Conservation (phyloP, 139 green algal genomes). For the Nannochloris sp. region DNA sequence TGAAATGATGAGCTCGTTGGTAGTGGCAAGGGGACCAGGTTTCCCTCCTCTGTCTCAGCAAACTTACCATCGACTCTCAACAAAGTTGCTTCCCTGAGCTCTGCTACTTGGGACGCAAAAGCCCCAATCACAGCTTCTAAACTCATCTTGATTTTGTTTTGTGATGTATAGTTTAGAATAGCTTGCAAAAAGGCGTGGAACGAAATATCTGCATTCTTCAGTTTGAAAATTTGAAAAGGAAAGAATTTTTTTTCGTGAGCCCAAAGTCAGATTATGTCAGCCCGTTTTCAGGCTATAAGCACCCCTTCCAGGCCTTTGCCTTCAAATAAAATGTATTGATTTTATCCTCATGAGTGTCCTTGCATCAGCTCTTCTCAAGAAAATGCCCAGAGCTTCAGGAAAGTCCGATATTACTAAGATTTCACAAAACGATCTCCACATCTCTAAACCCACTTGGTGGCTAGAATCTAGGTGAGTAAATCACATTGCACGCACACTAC, state of each 20-base stretch:
- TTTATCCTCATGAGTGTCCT: not conserved
- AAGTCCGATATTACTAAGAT: not conserved
- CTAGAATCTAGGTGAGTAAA: slow-evolving; percentile 46
- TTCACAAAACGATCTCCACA: slow-evolving; percentile 26
- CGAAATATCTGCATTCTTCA: not conserved
- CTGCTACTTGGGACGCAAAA: slow-evolving; percentile 12
- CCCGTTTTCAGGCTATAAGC: not conserved
- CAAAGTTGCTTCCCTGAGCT: slow-evolving; percentile 24
- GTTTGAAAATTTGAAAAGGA: not conserved
- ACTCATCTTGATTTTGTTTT: not conserved
- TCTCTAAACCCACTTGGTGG: slow-evolving; percentile 67
- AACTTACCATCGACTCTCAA: slow-evolving; percentile 17
- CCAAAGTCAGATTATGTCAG: not conserved
- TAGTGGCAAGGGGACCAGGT: not conserved
- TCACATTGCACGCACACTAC: too few species aligned
- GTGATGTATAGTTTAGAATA: too few species aligned
- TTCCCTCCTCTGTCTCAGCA: too few species aligned
- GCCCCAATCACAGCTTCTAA: slow-evolving; percentile 13
- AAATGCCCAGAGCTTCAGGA: not conserved
- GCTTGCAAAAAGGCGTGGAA: too few species aligned
- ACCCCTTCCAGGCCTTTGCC: not conserved
- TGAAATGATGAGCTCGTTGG: not conserved
- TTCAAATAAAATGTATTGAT: not conserved
- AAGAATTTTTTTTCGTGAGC: not conserved
- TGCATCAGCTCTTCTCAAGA: not conserved